A percentile compares a stretch with the other conserved stretches of the same genome.
Conservation (phyloP, 495 filamentous ascomycete species). For the Neurospora sp. region DNA sequence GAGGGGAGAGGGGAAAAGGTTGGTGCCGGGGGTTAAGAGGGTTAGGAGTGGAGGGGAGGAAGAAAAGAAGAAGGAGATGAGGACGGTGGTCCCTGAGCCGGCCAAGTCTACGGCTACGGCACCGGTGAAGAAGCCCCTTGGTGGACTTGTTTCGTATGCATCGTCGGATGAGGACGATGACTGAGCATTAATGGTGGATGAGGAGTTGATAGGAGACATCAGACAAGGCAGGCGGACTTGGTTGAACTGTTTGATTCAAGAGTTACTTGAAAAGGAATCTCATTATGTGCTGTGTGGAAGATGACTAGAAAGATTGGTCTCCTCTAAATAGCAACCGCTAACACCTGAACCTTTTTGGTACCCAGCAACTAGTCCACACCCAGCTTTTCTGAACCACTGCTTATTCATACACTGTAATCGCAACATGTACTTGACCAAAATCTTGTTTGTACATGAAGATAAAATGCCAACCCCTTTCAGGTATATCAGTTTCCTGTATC, state of each 20-base stretch:
- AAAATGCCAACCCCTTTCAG: not conserved
- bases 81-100: constrained; percentile 2
- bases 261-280: not conserved
- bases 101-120: not conserved
- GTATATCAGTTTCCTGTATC: not conserved
- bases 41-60: constrained; percentile 7
- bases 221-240: not conserved
- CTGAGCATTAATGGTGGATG: not conserved
- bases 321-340: not conserved
- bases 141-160: constrained; percentile 20
- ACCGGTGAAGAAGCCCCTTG: constrained; percentile 6
- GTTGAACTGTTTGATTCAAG: not conserved
- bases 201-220: not conserved
- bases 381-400: not conserved
- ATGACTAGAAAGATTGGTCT: not conserved
- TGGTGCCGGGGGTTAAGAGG: constrained; percentile 10
- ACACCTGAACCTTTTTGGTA: not conserved
- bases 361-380: no score
- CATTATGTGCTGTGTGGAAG: not conserved
- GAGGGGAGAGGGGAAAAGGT: constrained; percentile 1
- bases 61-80: constrained; percentile 12
- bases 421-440: not conserved
- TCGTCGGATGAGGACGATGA: constrained; percentile 22
- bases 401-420: constrained; percentile 4
- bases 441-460: not conserved